Conservation (phyloP, 164 flowering plant genomes). For the Berberis thunbergii region DNA sequence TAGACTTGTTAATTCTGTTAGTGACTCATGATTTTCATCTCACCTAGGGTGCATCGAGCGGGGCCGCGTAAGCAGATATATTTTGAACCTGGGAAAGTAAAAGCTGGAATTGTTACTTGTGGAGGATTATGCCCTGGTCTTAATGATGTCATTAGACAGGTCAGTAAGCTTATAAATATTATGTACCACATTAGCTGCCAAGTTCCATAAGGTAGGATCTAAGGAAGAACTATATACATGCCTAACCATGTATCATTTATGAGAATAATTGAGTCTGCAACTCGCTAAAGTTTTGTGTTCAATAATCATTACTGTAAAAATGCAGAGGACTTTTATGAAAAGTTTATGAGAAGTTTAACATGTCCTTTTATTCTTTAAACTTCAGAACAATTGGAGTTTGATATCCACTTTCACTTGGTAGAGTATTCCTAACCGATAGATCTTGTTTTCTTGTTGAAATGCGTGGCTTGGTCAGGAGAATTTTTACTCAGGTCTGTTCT, state of each 20-base stretch:
- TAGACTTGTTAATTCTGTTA: conserved; percentile 1
- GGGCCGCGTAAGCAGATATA: conserved; percentile 30
- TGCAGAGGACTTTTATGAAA: background rate
- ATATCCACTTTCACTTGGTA: no score
- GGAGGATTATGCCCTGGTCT: conserved; percentile 36
- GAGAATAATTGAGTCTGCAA: no score
- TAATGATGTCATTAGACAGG: conserved; percentile 34
- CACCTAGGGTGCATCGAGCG: conserved; percentile 25
- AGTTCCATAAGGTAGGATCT: background rate
- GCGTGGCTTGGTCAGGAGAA: background rate
- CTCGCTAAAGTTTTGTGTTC: background rate
- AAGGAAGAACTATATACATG: no score
- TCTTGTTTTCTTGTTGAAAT: background rate
- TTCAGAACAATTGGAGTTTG: no score
- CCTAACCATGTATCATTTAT: no score
- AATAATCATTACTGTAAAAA: background rate
- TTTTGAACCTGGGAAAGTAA: conserved; percentile 24
- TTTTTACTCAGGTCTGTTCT: background rate
- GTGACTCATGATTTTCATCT: conserved; percentile 5
- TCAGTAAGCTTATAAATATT: conserved; percentile 5
- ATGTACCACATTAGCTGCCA: background rate
- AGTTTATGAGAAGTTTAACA: no score
- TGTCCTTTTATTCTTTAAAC: no score
- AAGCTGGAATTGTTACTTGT: conserved; percentile 30
- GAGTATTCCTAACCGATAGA: background rate